Conservation (phyloP, 805 yeast species). For the Yamadazyma nakazawae region DNA sequence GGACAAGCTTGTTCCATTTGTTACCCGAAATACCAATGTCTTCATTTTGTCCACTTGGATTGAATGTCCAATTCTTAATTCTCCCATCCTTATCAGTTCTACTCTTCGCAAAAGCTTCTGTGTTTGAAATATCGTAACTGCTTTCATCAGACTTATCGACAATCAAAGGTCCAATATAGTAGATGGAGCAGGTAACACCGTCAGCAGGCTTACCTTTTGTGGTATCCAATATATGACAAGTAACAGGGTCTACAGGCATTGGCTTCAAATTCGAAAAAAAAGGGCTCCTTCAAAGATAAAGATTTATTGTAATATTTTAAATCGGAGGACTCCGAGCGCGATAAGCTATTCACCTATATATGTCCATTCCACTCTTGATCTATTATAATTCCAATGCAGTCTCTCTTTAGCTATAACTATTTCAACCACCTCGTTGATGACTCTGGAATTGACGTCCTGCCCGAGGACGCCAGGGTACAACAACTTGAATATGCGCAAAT, state of each 20-base stretch:
- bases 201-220: conserved; percentile 79
- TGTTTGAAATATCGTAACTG: conserved; percentile 24
- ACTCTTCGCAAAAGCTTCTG: conserved; percentile 58
- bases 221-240: conserved; percentile 89
- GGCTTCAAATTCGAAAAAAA: neutral
- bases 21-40: conserved; percentile 5
- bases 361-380: conserved; percentile 17
- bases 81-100: conserved; percentile 82
- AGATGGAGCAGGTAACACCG: conserved; percentile 67
- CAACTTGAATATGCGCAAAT: conserved; percentile 6
- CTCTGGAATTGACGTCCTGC: conserved; percentile 13
- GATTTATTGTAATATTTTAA: neutral
- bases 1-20: conserved; percentile 45
- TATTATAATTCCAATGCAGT: conserved; percentile 24
- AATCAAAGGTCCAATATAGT: conserved; percentile 29
- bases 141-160: conserved; percentile 22
- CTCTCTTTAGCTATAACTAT: conserved; percentile 17
- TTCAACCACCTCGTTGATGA: conserved; percentile 27
- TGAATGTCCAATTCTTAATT: conserved; percentile 60
- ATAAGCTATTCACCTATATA: conserved; percentile 2
- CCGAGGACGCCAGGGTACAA: conserved; percentile 11
- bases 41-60: conserved; percentile 37
- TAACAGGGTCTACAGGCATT: conserved; percentile 52
- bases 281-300: neutral
- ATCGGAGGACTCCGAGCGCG: conserved; percentile 7